Base-by-base conservation (phyloP, 805 yeast genomes). In the Ogataea thermomethanolica region DNA sequence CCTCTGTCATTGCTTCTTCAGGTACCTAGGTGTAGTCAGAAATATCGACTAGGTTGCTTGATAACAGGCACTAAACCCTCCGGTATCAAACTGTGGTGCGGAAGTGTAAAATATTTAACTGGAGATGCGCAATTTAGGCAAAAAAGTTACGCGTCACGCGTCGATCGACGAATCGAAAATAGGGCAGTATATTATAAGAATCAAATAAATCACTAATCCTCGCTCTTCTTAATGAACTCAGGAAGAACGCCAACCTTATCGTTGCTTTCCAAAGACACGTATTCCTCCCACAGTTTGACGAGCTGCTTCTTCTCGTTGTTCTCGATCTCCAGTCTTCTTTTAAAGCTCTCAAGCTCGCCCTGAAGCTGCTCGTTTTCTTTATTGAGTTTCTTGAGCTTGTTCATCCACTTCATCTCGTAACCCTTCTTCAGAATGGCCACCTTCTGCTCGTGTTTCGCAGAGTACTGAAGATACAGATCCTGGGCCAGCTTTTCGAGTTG, bases 391-490 rank as follows among this genome's bases (percentile, higher is more conserved):
- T 63, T 69, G 45, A 68, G 64, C 53, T 69, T 74, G 45, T 58
- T 56, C 35, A 70, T 63, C 69, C 74, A 76, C 51, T 74, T 78
- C 24, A 65, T 62, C 50, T 78, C 83, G 54, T 75, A 78, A 2
- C 77, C 79, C 41, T 73, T 71, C 55, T 77, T 81, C 53, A 81
- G 64, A 24, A 77, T 73, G 10, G 71, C 70, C 7, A 85, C 83
- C 58, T 85, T 85, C 37, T 76, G 74, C 46, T 81, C 86, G 54
- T 86, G 95, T 55, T 86, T 85, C 35, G 81, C 78, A 2, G 87
- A 76, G 54, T 85, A 85, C 55, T 82, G 89, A 27, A 75, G 69
- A 53, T 84, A 84, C 8, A 85, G 65, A 50, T 81, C 86, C 44
- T 78, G 81, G 0, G 90, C 85, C 33, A 84, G 62, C 46, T 77